Evolutionary conservation across 2,329 filamentous ascomycete genomes (phyloP), one percentile per base, ranked within the genome.

Genomic region (Dactylellina sp.): DNA sequence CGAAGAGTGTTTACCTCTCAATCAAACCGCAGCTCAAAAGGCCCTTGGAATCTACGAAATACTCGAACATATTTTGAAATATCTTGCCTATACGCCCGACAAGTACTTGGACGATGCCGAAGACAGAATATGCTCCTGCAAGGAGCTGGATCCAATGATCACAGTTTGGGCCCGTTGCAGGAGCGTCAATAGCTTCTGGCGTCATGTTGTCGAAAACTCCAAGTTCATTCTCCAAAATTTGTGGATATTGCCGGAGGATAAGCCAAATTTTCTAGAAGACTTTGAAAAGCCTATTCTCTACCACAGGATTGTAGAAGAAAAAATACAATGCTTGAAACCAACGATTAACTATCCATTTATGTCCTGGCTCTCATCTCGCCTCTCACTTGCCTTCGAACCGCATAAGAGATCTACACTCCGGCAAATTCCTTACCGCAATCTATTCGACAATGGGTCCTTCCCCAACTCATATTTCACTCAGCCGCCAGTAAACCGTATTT

Each of bases 281-380:
- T 28, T 7, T 9, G 32, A 18, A 16, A 9, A 24, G n/a, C 37
- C 35, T 37, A 39, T 32, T 4, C 9, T 24, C 12, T n/a, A n/a
- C n/a, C n/a, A n/a, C n/a, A n/a, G n/a, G n/a, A n/a, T n/a, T n/a
- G n/a, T n/a, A n/a, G n/a, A n/a, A n/a, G n/a, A n/a, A n/a, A n/a
- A n/a, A n/a, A n/a, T n/a, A n/a, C n/a, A n/a, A n/a, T n/a, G n/a
- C n/a, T n/a, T n/a, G 28, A 40, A 44, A 24, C 32, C 49, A 4
- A 2, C 2, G 2, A 57, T 57, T 16, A 57, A 57, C 18, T 57
- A 42, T 20, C 53, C 53, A 2, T 57, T 42, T 28, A 9, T 57
- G 2, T 22, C 53, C 2, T 57, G n/a, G 16, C 35, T 57, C 16
- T 12, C 35, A 12, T 44, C 35, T 2, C 53, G 39, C 1, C 53